These are phyloP conservation scores for Canariomyces notabilis DNA, from an alignment of 2,329 filamentous ascomycete genomes.

Conservation along the genomic window DNA sequence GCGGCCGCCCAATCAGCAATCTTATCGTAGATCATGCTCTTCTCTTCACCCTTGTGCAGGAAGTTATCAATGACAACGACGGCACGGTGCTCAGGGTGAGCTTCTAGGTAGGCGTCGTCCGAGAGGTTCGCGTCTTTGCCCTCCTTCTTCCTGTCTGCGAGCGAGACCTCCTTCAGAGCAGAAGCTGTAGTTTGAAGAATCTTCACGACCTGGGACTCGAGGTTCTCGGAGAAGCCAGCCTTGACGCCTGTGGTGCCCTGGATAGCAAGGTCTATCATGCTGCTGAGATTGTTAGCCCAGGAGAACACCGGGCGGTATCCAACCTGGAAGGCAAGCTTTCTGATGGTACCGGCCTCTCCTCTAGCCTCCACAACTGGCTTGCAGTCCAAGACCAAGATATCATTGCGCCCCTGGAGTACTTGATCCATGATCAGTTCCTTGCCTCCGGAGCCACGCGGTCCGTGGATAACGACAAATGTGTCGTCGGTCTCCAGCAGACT, in stretches of 20 bases:
- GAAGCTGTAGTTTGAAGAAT: conserved; percentile 79
- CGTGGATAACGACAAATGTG: conserved; percentile 91
- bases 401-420: conserved; percentile 67
- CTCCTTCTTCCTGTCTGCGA: conserved; percentile 63
- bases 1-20: conserved; percentile 85
- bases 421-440: conserved; percentile 82
- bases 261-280: conserved; percentile 84
- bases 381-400: conserved; percentile 85
- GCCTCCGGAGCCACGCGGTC: conserved; percentile 86
- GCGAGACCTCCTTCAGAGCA: conserved; percentile 72
- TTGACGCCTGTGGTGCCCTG: conserved; percentile 93
- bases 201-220: conserved; percentile 84
- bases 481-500: conserved; percentile 87
- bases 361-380: conserved; percentile 88
- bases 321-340: conserved; percentile 72
- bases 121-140: conserved; percentile 68
- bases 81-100: conserved; percentile 75
- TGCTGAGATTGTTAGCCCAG: conserved; percentile 93
- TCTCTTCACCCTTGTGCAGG: conserved; percentile 69
- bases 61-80: conserved; percentile 92
- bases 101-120: conserved; percentile 84
- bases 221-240: conserved; percentile 86
- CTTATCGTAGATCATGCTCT: conserved; percentile 66
- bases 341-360: conserved; percentile 81
- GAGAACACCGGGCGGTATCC: conserved; percentile 92